Evolutionary conservation across 331 rosid species (phyloP), one percentile per base, ranked within the genome.

Genomic region (Malus hybrid): DNA sequence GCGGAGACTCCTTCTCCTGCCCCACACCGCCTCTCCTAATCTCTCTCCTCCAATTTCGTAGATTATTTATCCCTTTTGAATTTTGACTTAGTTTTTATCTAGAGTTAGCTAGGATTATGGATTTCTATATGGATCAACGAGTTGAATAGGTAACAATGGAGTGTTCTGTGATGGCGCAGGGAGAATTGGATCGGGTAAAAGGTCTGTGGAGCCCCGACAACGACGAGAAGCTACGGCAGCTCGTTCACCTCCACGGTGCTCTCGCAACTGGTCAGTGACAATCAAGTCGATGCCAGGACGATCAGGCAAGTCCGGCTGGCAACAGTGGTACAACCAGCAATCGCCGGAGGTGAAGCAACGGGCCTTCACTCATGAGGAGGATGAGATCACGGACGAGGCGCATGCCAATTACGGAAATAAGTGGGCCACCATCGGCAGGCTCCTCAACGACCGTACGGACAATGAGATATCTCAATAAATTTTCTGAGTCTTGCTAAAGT

Each of bases 151-250:
- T 24, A 24, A n/a, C 68, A 12, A 82, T 84, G 85, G 83, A 60
- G 77, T 75, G 71, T 22, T 32, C 19, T 56, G 22, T 53, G 15
- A 64, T 88, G 75, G 78, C 84, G 1, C 57, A 77, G 87, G 85
- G 72, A 36, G 90, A 87, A 0, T 82, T 87, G 89, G 98, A 91
- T 83, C 93, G 98, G 88, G 90, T 93, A 89, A 93, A 93, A 53
- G 98, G 98, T 0, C 97, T 97, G 0, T 93, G 98, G 98, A 89
- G 96, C 79, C 96, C 96, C 6, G 98, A 91, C 53, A 97, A 93
- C 30, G 98, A 93, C 36, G 93, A 85, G 1, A 82, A 93, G 0
- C 77, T 94, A 0, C 90, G 85, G 62, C 83, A 74, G 15, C 85
- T 94, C 22, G 98, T 94, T 0, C 88, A 87, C 75, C 84, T 81